Base-by-base conservation (phyloP, 768 basidiomycete species). In the Tulasnella sp. region DNA sequence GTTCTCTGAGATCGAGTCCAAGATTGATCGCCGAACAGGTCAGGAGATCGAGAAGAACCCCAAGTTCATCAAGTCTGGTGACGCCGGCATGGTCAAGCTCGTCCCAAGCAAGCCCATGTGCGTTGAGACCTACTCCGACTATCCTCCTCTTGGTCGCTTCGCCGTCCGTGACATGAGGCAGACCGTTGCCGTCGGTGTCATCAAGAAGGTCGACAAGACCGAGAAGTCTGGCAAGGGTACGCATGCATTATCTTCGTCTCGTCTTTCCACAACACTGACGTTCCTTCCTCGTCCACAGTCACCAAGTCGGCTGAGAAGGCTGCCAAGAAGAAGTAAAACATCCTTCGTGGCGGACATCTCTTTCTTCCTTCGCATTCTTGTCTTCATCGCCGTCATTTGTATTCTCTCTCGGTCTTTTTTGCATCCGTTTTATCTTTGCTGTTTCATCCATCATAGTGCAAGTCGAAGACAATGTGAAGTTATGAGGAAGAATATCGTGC, bases 91-190 rank as follows among this genome's bases (percentile, higher is more conserved):
- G 83, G 96, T 95, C 88, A 98, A 98, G 88, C 93, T 98, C 81
- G 87, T 97, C 82, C 95, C 95, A 81, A 91, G 90, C 88, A 98
- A 98, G 91, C 96, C 96, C 81, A 95, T 97, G 93, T 93, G 92
- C 87, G 92, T 93, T 80, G 91, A 96, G 89, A 90, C 92, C 57
- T 98, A 96, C 90, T 91, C 92, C 84, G 93, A 96, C 86, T 99
- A 98, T 88, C 97, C 98, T 82, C 98, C 98, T 86, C 92, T 99
- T 81, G 97, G 98, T 89, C 96, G 97, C 86, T 97, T 97, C 88
- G 96, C 96, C 83, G 96, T 98, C 86, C 96, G 96, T 92, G 96
- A 98, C 90, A 98, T 98, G 96, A 93, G 96, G 86, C 96, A 98
- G 88, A 98, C 97, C 80, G 97, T 99, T 81, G 96, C 96, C 81